phyloP scores from a whole-genome alignment of 192 early-diverging fungal species.

The Mortierella antarctica region DNA sequence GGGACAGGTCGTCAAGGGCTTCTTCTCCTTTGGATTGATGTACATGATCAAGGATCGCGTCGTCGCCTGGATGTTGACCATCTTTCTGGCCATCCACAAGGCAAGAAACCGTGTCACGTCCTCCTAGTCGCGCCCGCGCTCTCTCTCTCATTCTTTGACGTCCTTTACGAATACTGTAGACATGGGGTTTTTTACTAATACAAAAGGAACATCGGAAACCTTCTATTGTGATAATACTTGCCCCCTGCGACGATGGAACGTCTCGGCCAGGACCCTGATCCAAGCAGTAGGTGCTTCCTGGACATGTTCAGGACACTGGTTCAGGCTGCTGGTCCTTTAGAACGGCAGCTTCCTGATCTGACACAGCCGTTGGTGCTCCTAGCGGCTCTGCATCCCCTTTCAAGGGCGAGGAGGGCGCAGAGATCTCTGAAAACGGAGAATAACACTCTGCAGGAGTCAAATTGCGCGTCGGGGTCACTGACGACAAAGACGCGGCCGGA shows the following conservation, averaged over 20 bases:
- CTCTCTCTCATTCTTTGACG: neutral
- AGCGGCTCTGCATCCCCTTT: conserved; percentile 3
- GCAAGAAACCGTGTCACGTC: conserved; percentile 32
- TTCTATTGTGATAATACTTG: neutral
- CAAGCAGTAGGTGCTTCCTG: no score
- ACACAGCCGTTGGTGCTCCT: neutral
- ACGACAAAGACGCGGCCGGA: neutral
- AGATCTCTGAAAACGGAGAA: conserved; percentile 45
- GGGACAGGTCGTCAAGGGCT: conserved; percentile 65
- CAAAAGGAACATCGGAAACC: neutral
- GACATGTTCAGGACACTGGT: no score
- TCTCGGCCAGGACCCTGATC: no score
- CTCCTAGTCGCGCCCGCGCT: conserved; percentile 14
- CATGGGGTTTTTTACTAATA: neutral
- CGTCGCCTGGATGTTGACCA: conserved; percentile 54
- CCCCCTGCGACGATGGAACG: no score
- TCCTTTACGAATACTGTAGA: neutral
- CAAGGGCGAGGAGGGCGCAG: conserved; percentile 26
- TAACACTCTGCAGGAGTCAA: conserved; percentile 32
- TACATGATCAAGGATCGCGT: conserved; percentile 68
- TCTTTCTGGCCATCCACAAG: conserved; percentile 54
- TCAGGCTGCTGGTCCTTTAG: no score
- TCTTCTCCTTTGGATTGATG: conserved; percentile 64
- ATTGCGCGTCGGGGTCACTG: conserved; percentile 6
- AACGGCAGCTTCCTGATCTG: no score